Percentiles rank a stretch among this genome's conserved stretches.
Conservation (phyloP, 2,329 filamentous ascomycete species). For the Alternaria arborescens region DNA sequence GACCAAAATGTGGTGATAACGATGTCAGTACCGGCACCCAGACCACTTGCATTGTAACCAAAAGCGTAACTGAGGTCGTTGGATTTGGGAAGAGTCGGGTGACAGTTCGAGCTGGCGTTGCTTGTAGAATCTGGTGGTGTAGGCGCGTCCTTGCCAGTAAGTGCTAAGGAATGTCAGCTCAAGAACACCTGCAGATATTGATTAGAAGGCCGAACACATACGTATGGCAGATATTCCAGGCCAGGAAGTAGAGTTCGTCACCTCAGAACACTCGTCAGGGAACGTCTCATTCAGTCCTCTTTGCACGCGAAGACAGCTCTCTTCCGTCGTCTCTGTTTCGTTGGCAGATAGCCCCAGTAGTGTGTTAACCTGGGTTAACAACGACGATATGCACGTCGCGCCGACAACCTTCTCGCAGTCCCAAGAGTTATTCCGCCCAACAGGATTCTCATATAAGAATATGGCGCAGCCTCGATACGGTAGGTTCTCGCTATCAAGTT, state of each 20-base stretch:
- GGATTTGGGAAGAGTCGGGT: not conserved
- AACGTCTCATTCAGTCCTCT: not conserved
- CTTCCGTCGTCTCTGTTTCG: not conserved
- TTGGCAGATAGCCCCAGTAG: not conserved
- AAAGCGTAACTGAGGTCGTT: not conserved
- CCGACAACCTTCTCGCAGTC: not conserved
- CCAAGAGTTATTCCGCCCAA: not conserved
- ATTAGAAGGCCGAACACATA: not conserved
- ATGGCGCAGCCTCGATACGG: conserved; percentile 1
- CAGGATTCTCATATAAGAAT: not conserved
- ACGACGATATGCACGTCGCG: not conserved
- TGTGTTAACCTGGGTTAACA: not conserved
- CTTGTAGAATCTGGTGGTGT: not conserved
- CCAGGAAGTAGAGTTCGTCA: not conserved
- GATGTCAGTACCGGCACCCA: not conserved
- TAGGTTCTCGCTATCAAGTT: not conserved
- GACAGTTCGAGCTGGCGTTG: conserved; percentile 1
- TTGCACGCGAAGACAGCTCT: not conserved
- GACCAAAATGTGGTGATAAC: not conserved
- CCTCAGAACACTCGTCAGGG: not conserved
- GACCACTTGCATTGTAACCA: not conserved
- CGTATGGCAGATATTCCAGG: not conserved
- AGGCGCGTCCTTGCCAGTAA: not conserved
- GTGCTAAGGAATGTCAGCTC: not conserved
- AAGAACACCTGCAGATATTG: not conserved